phyloP scores from a whole-genome alignment of 495 filamentous ascomycete genomes.

The Talaromyces thailandensis region DNA sequence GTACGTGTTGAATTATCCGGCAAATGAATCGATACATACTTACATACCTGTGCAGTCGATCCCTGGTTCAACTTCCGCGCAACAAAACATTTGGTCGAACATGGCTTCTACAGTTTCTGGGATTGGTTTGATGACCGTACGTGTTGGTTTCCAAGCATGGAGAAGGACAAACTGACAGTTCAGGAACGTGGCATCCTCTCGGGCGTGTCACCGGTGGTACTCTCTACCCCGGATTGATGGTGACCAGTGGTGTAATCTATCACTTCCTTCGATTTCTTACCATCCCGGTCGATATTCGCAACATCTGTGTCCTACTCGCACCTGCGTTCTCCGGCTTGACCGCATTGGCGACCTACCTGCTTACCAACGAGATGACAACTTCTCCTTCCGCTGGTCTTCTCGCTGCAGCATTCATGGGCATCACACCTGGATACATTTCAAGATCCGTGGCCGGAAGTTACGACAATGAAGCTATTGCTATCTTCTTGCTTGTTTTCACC shows the following conservation, averaged over 20 bases:
- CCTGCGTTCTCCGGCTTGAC: conserved; percentile 95
- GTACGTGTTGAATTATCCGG: conserved; percentile 43
- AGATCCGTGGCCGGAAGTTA: conserved; percentile 97
- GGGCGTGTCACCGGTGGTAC: conserved; percentile 98
- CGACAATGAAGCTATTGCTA: conserved; percentile 99
- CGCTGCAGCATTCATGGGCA: conserved; percentile 94
- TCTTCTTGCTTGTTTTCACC: conserved; percentile 96
- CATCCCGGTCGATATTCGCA: conserved; percentile 95
- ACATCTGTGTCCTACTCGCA: conserved; percentile 95
- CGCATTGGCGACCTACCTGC: conserved; percentile 85
- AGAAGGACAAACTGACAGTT: conserved; percentile 4
- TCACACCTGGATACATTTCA: conserved; percentile 94
- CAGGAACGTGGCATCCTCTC: conserved; percentile 97
- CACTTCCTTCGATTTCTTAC: conserved; percentile 85
- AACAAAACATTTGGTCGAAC: conserved; percentile 90
- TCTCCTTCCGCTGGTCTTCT: conserved; percentile 91
- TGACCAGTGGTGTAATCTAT: conserved; percentile 95
- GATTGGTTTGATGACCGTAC: conserved; percentile 99
- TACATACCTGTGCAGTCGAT: conserved; percentile 57
- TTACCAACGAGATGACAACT: conserved; percentile 92
- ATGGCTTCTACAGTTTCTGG: conserved; percentile 99
- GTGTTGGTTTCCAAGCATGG: conserved; percentile 15
- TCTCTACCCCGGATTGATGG: conserved; percentile 97
- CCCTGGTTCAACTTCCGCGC: conserved; percentile 99
- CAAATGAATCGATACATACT: conserved; percentile 11